These are phyloP conservation scores for Heliamphora pulchella DNA, from an alignment of 179 eudicot species.

Conservation along the genomic window DNA sequence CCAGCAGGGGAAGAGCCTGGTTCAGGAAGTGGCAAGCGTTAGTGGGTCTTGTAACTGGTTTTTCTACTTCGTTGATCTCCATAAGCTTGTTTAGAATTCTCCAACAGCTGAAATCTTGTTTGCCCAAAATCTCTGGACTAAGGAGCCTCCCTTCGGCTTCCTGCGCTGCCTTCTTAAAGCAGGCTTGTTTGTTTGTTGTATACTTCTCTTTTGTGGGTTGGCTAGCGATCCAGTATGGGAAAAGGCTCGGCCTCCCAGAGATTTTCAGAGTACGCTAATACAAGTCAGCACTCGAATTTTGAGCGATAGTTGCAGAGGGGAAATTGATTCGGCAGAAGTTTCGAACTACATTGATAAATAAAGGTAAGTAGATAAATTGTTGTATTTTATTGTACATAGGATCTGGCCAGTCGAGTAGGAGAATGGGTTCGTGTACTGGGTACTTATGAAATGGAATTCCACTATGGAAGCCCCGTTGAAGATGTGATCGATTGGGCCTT, in stretches of 20 bases:
- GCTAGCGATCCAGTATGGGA: constrained; percentile 62
- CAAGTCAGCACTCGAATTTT: constrained; percentile 17
- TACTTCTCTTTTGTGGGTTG: constrained; percentile 71
- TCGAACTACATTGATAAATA: constrained; percentile 2
- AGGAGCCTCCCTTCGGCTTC: constrained; percentile 22
- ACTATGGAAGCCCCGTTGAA: no score
- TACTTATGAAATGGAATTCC: neutral
- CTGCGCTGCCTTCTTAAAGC: constrained; percentile 35
- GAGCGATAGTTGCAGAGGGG: neutral
- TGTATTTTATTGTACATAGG: constrained; percentile 12
- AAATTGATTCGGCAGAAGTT: neutral
- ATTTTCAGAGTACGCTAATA: constrained; percentile 10
- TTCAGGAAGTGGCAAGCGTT: constrained; percentile 46
- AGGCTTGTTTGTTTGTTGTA: constrained; percentile 49
- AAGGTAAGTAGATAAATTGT: constrained; percentile 9
- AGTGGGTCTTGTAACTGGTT: constrained; percentile 57
- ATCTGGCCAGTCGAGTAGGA: neutral
- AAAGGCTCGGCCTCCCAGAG: constrained; percentile 52
- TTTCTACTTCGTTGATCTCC: constrained; percentile 46
- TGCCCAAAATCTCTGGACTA: constrained; percentile 26
- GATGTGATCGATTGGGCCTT: no score
- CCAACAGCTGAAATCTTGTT: constrained; percentile 23
- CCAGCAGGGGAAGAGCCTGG: constrained; percentile 30
- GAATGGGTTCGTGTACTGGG: constrained; percentile 8
- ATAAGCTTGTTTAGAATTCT: constrained; percentile 39